Evolutionary conservation across 257 asterid genomes (phyloP).

Genomic region (Lantana camara): DNA sequence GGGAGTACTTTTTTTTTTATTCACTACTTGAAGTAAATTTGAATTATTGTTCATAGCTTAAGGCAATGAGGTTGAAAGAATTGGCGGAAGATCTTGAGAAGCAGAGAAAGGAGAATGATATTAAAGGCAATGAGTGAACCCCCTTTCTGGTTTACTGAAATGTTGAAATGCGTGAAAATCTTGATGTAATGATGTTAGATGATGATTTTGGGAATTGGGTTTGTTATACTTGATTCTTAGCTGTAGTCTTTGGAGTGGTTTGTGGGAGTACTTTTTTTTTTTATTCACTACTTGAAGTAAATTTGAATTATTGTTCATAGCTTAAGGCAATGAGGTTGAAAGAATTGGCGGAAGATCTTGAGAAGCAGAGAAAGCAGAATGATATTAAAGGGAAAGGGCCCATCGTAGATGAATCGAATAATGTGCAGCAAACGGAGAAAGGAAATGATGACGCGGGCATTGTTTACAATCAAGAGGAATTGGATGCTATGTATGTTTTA

Average conservation of each 20-base stretch:
- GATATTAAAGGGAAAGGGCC: conserved; percentile 60
- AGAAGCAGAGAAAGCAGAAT: conserved; percentile 69
- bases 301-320: conserved; percentile 38
- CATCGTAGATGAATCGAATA: conserved; percentile 29
- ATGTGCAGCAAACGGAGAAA: conserved; percentile 28
- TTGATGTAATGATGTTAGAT: too few species aligned
- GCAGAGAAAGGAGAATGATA: conserved; percentile 64
- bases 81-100: conserved; percentile 71
- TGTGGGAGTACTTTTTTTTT: background rate
- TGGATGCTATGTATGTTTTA: conserved; percentile 73
- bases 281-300: background rate
- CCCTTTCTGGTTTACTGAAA: background rate
- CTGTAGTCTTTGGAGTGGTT: conserved; percentile 3
- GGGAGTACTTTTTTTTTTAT: background rate
- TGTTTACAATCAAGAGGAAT: conserved; percentile 52
- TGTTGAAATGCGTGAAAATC: background rate
- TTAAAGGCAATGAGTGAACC: conserved; percentile 62
- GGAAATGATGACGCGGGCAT: conserved; percentile 27
- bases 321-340: conserved; percentile 78
- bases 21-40: background rate
- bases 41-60: conserved; percentile 52
- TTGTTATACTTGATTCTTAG: conserved; percentile 6
- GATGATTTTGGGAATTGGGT: too few species aligned
- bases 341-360: conserved; percentile 71
- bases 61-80: conserved; percentile 76